phyloP scores from a whole-genome alignment of 129 eudicot species.

The Calendula officinalis region DNA sequence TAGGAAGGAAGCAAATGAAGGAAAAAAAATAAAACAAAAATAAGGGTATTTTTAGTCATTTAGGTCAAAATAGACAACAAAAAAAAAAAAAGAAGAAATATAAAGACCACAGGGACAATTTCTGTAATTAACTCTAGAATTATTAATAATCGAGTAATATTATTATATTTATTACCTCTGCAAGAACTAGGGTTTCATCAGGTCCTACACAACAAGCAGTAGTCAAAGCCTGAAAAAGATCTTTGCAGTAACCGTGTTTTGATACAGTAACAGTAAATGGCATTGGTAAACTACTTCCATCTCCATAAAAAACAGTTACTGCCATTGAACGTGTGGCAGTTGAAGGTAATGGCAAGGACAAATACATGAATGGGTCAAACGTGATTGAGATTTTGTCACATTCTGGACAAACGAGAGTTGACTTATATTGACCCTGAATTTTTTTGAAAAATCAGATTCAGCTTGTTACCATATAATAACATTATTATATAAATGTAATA shows the following conservation, averaged over 20 bases:
- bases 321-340: slow-evolving; percentile 83
- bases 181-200: slow-evolving; percentile 81
- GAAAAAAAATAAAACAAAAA: too few relatives aligned
- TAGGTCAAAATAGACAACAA: background rate
- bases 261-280: slow-evolving; percentile 79
- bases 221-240: slow-evolving; percentile 62
- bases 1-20: too few relatives aligned
- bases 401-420: slow-evolving; percentile 89
- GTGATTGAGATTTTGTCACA: slow-evolving; percentile 88
- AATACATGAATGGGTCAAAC: slow-evolving; percentile 98
- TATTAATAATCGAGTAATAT: too few relatives aligned
- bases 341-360: slow-evolving; percentile 95
- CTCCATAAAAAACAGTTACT: slow-evolving; percentile 75
- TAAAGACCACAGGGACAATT: too few relatives aligned
- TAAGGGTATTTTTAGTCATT: too few relatives aligned
- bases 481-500: background rate
- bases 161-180: slow-evolving; percentile 55
- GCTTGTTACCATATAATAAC: slow-evolving; percentile 10
- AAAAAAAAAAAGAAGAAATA: too few relatives aligned
- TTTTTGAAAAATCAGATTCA: slow-evolving; percentile 14
- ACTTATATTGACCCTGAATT: slow-evolving; percentile 95
- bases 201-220: slow-evolving; percentile 65
- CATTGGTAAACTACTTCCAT: slow-evolving; percentile 90
- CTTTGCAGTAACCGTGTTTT: slow-evolving; percentile 76
- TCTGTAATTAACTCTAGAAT: too few relatives aligned